phyloP scores from a whole-genome alignment of 768 basidiomycete species.

The Melanogaster broomeanus region DNA sequence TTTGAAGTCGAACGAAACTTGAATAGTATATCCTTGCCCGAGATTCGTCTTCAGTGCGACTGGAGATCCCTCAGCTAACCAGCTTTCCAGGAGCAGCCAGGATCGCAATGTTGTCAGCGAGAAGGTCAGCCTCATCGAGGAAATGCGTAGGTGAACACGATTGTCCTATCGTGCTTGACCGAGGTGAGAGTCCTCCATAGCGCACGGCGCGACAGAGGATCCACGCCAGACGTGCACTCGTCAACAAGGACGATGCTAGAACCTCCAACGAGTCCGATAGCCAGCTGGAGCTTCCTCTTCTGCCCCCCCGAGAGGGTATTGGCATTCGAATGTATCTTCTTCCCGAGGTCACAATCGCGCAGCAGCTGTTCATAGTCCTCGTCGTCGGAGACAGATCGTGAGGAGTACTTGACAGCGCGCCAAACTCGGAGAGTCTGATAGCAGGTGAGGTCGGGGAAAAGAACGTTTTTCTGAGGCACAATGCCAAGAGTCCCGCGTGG shows the following conservation, averaged over 20 bases:
- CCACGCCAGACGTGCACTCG: slow-evolving; percentile 79
- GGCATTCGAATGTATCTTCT: slow-evolving; percentile 68
- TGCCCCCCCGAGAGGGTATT: slow-evolving; percentile 75
- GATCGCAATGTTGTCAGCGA: slow-evolving; percentile 76
- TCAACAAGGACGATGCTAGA: slow-evolving; percentile 68
- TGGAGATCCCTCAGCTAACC: slow-evolving; percentile 71
- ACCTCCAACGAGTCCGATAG: slow-evolving; percentile 75
- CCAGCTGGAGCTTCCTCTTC: slow-evolving; percentile 82
- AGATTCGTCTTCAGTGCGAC: slow-evolving; percentile 71
- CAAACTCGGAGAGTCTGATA: slow-evolving; percentile 73
- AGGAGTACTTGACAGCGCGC: slow-evolving; percentile 70
- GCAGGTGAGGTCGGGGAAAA: slow-evolving; percentile 76
- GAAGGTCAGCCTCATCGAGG: slow-evolving; percentile 76
- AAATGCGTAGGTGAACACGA: slow-evolving; percentile 82
- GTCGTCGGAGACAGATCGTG: slow-evolving; percentile 37
- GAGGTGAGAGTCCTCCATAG: slow-evolving; percentile 75
- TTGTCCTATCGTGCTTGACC: slow-evolving; percentile 63
- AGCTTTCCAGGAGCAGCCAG: slow-evolving; percentile 75
- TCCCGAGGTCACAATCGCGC: slow-evolving; percentile 70
- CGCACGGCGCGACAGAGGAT: slow-evolving; percentile 76
- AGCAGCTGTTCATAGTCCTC: slow-evolving; percentile 68
- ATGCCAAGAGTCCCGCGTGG: slow-evolving; percentile 71
- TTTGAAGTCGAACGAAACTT: slow-evolving; percentile 47
- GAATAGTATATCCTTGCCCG: slow-evolving; percentile 71
- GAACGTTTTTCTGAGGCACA: slow-evolving; percentile 82